Conservation (phyloP, 805 yeast genomes). For the Kluyveromyces aestuarii region DNA sequence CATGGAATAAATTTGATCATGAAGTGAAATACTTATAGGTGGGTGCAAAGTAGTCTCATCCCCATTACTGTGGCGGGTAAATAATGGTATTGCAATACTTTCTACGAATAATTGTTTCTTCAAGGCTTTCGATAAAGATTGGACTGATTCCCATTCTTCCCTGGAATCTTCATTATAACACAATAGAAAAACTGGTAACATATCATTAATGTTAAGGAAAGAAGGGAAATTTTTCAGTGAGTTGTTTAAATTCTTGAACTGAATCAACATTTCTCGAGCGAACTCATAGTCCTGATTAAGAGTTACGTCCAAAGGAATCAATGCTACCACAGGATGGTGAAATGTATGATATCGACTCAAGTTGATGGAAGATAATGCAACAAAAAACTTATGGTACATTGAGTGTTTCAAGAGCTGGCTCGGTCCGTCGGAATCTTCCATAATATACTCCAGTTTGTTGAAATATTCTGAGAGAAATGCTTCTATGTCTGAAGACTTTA, state of each 20-base stretch:
- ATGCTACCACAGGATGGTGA: slow-evolving; percentile 74
- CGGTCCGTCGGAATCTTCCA: slow-evolving; percentile 16
- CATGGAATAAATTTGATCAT: slow-evolving; percentile 9
- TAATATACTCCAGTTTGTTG: slow-evolving; percentile 3
- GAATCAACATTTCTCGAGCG: slow-evolving; percentile 50
- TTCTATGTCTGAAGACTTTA: neutral
- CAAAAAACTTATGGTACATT: slow-evolving; percentile 48
- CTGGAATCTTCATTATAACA: slow-evolving; percentile 39
- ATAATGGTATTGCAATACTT: slow-evolving; percentile 22
- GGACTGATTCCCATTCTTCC: slow-evolving; percentile 37
- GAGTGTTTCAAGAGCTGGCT: slow-evolving; percentile 32
- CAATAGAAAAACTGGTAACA: slow-evolving; percentile 43
- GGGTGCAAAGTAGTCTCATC: slow-evolving; percentile 17
- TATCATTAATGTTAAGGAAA: slow-evolving; percentile 57
- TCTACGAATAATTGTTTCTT: slow-evolving; percentile 35
- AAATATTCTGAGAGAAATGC: slow-evolving; percentile 5
- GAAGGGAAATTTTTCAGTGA: slow-evolving; percentile 39
- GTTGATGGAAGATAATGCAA: slow-evolving; percentile 48
- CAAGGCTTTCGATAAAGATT: slow-evolving; percentile 31
- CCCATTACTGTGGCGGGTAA: slow-evolving; percentile 10
- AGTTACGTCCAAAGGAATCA: slow-evolving; percentile 49
- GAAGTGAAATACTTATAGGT: slow-evolving; percentile 24
- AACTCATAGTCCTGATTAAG: slow-evolving; percentile 31
- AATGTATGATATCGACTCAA: slow-evolving; percentile 76
- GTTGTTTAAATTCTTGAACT: slow-evolving; percentile 37